Evolutionary conservation across 106 monocot species (phyloP), one percentile per base, ranked within the genome.

Genomic region (Ottelia alismoides): DNA sequence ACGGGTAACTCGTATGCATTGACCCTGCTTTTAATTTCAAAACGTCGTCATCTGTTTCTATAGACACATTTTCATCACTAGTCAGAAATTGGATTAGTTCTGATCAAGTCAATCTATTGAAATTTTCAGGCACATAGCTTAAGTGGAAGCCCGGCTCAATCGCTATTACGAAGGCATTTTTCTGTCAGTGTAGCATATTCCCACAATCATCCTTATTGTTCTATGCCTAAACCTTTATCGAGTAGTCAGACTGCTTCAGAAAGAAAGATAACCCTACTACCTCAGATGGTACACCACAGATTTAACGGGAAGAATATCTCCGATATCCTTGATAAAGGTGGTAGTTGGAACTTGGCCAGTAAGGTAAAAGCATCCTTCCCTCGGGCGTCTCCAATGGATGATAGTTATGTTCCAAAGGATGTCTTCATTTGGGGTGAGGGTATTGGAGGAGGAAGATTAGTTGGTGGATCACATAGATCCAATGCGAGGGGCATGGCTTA

Each of bases 361-460:
- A 64, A 64, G 40, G 25, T 27, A 25, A 64, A 64, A 29, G 0
- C 53, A 25, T 74, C 70, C 25, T 64, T 65, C 58, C 66, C 56
- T 64, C 64, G 77, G 11, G 69, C 72, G 43, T 69, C 57, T 27
- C 60, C 51, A 18, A 26, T 55, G 20, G 67, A 62, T 59, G 78
- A 72, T 28, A 55, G 28, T 49, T 66, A 78, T 52, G 63, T 56
- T 53, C 65, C 62, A 12, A 69, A 59, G 20, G 83, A 84, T 60
- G 56, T 84, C 1, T 84, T 70, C 56, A 72, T 84, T 30, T 84
- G 83, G 83, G 83, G 83, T 27, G 83, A 84, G 44, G 66, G 78
- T 40, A 56, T 74, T 46, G 68, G 44, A 51, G 74, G 65, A 25
- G 47, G 46, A 17, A 40, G 55, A 12, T 66, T 79, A 60, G 86